Evolutionary conservation across 2,329 filamentous ascomycete species (phyloP), one percentile per base, ranked within the genome.

Genomic region (Aspergillus phoenicis): DNA sequence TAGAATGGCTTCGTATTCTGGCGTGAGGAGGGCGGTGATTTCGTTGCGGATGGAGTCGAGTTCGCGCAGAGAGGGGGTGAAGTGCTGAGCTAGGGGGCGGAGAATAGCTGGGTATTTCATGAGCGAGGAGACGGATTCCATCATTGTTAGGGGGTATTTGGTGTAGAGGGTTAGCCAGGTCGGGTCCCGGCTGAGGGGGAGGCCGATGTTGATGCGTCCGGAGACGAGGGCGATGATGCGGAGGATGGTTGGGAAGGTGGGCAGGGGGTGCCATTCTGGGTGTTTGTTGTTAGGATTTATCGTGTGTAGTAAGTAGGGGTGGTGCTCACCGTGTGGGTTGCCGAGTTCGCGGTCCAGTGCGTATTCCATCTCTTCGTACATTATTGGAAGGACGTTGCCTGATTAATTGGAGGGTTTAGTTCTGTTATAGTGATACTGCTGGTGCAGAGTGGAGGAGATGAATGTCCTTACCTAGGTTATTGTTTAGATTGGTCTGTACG

Each of bases 181-280:
- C 0, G n/a, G 24, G 13, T 20, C 13, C 20, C 51, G 51, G 51
- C 51, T 53, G 30, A 53, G 28, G 26, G 28, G 28, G 17, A n/a
- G 51, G 11, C 51, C 51, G 8, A 53, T 30, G 30, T 53, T 53
- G 51, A 53, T 30, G n/a, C 28, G 28, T 4, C 51, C 51, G 11
- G 51, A 53, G 8, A 53, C 51, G 15, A 53, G 51, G 17, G 24
- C 30, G 17, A 53, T 36, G 30, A 53, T 53, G 30, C 51, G 51
- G 7, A 53, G 51, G 20, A 30, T 8, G 5, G 28, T 53, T 20
- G 30, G 24, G 30, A 53, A 38, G 13, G 51, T 11, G 8, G 17
- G 28, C 1, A 39, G 33, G 17, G 51, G 39, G n/a, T 15, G 28
- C 26, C 33, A 33, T 33, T 33, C 30, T 36, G 10, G 20, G 51